Evolutionary conservation across 2,329 filamentous ascomycete genomes (phyloP).

Genomic region (Pseudogymnoascus destructans): DNA sequence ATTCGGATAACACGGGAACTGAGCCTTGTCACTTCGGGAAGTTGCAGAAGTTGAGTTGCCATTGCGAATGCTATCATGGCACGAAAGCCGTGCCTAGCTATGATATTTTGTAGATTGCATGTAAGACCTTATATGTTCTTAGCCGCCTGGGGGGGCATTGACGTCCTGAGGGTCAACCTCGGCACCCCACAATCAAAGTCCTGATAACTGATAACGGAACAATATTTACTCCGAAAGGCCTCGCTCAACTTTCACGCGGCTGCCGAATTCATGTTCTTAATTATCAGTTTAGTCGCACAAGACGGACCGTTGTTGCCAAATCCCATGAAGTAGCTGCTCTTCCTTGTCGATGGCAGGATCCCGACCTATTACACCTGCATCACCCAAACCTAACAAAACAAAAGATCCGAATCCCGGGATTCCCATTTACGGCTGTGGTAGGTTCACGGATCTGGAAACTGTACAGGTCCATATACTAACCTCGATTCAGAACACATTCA

Average conservation of each 20-base stretch:
- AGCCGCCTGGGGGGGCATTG: background rate
- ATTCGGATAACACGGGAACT: constrained; percentile 71
- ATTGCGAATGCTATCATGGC: constrained; percentile 13
- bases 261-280: constrained; percentile 6
- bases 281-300: constrained; percentile 8
- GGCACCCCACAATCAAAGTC: background rate
- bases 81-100: background rate
- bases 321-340: constrained; percentile 3
- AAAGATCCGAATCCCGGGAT: constrained; percentile 45
- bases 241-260: constrained; percentile 7
- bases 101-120: background rate
- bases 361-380: constrained; percentile 23
- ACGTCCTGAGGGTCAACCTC: constrained; percentile 3
- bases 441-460: constrained; percentile 20
- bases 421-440: constrained; percentile 53
- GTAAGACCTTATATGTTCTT: background rate
- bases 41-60: constrained; percentile 22
- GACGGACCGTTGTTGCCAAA: constrained; percentile 2
- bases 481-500: constrained; percentile 53
- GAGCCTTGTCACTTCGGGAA: constrained; percentile 65
- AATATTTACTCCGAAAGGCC: constrained; percentile 5
- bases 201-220: constrained; percentile 1
- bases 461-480: constrained; percentile 22
- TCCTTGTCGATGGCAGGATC: constrained; percentile 21
- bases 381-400: constrained; percentile 32